Conservation (phyloP, 805 yeast species). For the Wickerhamomyces chambardii region DNA sequence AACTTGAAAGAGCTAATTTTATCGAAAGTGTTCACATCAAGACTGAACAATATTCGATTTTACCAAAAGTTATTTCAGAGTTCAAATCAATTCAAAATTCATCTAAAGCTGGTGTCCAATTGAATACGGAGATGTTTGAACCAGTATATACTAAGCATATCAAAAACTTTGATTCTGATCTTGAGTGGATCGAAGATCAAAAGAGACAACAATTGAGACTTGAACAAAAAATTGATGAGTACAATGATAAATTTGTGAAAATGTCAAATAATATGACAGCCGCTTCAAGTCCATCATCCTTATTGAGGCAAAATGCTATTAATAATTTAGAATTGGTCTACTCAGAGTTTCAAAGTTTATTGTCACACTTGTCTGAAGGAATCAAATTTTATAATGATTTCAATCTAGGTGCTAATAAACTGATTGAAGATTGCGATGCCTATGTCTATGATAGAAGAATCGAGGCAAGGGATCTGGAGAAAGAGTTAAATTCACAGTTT, state of each 20-base stretch:
- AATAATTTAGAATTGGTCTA: constrained; percentile 31
- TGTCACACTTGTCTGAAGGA: constrained; percentile 59
- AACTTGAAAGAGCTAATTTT: constrained; percentile 28
- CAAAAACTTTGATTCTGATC: constrained; percentile 38
- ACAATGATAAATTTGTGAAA: constrained; percentile 19
- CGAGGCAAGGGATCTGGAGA: constrained; percentile 44
- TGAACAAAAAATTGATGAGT: constrained; percentile 26
- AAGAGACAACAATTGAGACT: constrained; percentile 26
- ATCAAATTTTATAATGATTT: constrained; percentile 61
- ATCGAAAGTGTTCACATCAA: constrained; percentile 33
- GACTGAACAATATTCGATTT: constrained; percentile 34
- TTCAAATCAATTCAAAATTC: constrained; percentile 23
- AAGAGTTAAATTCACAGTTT: constrained; percentile 12
- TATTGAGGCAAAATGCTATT: constrained; percentile 42
- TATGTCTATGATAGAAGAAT: constrained; percentile 41
- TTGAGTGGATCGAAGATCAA: constrained; percentile 35
- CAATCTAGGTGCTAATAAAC: constrained; percentile 31
- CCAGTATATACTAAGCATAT: constrained; percentile 32
- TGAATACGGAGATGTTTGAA: constrained; percentile 26
- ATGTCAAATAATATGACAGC: too few relatives aligned
- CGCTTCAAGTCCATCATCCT: too few relatives aligned
- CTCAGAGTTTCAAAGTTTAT: constrained; percentile 33
- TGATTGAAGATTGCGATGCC: constrained; percentile 39
- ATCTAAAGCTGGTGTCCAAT: constrained; percentile 7
- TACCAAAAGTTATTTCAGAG: constrained; percentile 43